Base-by-base conservation (phyloP, 306 rosid species). In the Luffa acutangula region DNA sequence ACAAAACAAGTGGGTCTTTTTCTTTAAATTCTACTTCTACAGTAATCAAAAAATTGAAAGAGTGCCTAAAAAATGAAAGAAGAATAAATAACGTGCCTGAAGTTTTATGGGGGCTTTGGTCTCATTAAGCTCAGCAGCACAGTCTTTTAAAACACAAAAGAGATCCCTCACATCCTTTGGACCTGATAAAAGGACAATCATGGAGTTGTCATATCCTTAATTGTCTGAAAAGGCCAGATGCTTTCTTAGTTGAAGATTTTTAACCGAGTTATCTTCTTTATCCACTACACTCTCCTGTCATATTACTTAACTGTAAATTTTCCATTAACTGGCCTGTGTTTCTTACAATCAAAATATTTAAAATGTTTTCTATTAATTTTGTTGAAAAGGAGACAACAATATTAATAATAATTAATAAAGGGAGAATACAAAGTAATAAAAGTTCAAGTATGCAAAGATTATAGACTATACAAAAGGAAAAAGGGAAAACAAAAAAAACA, bases 101-200 rank as follows among this genome's bases (percentile, higher is more conserved):
- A 78, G 86, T 69, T 92, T 85, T 75, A 95, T 64, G 52, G 89
- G 86, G 62, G 80, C 39, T 79, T 82, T 84, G 76, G 76, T 77
- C 84, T 89, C 91, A 81, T 86, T 85, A 79, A 87, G 87, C 81
- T 91, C 97, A 58, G 83, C 80, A 80, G 92, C 87, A 81, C 85
- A 80, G 85, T 95, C 98, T 86, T 95, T 95, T 79, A 91, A 85
- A 81, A 86, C 53, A 41, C 87, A 82, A 83, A 95, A 85, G 15
- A 91, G 80, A 85, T 91, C 97, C 59, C 86, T 89, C 69, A 91
- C 87, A 84, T 95, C 96, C 89, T 91, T 91, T 42, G 92, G 87
- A 86, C 91, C 98, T 95, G 89, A 46, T 65, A 79, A 79, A 65
- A n/a, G 4, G 13, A 41, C 43, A 74, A 48, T 8, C 45, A 31